Conservation (phyloP, 1,139 yeast genomes). For the Yamadazyma dushanensis region DNA sequence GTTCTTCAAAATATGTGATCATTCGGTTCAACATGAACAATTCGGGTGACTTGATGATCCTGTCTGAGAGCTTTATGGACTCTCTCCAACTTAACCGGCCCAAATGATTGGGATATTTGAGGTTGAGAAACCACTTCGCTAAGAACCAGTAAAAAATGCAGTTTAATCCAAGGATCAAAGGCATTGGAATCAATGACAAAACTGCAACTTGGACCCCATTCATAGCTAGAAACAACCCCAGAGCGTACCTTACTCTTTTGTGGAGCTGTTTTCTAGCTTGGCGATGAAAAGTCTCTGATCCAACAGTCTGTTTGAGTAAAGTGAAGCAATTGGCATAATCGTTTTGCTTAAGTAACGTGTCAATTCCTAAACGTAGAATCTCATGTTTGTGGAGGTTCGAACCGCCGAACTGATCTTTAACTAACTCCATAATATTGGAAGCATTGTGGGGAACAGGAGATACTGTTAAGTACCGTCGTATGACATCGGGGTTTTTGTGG, state of each 20-base stretch:
- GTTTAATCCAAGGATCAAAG: conserved; percentile 3
- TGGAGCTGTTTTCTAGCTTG: not conserved
- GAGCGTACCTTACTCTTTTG: no score
- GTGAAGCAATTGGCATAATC: conserved; percentile 37
- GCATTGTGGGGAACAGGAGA: conserved; percentile 25
- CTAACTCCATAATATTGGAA: conserved; percentile 17
- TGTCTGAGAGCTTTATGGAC: conserved; percentile 24
- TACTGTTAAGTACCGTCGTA: conserved; percentile 20
- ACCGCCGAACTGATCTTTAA: conserved; percentile 12
- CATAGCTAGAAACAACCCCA: conserved; percentile 5
- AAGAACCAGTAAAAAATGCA: conserved; percentile 1
- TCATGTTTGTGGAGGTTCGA: conserved; percentile 8
- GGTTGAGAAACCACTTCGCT: conserved; percentile 8
- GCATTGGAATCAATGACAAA: conserved; percentile 6
- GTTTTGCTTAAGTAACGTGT: conserved; percentile 25
- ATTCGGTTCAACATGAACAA: conserved; percentile 30
- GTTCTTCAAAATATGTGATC: conserved; percentile 41
- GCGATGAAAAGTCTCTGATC: not conserved
- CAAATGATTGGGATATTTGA: conserved; percentile 19
- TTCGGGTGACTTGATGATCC: conserved; percentile 29
- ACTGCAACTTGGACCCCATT: conserved; percentile 2
- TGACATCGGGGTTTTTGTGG: conserved; percentile 3
- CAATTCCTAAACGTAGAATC: conserved; percentile 20
- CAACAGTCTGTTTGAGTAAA: conserved; percentile 28
- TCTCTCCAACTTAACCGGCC: conserved; percentile 39